Base-by-base conservation (phyloP, 1,139 yeast species). In the Suhomyces panamericanus region DNA sequence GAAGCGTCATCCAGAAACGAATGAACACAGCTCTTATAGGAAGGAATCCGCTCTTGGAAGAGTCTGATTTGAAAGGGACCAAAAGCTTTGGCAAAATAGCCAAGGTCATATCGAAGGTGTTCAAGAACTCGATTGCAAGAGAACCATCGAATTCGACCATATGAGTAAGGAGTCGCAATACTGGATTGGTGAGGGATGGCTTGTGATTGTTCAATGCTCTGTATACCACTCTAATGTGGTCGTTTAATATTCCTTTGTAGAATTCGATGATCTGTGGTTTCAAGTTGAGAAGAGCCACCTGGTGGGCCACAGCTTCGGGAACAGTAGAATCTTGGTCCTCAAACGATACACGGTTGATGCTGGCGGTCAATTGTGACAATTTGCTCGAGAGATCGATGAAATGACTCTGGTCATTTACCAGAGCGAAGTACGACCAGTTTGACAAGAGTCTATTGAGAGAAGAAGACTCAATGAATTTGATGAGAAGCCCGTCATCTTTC, bases 61-160 rank as follows among this genome's bases (percentile, higher is more conserved):
- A 49, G 49, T 80, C 80, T 30, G 69, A 54, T 63, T 77, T 76
- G 8, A 78, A 63, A 10, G 87, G 85, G 4, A 73, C 67, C 38
- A 87, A 63, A 8, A 90, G 63, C 56, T 81, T 85, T 1, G 88
- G 83, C 26, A 89, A 67, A 3, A 76, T 73, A 20, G 83, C 72
- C 33, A 85, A 65, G 6, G 83, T 69, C 44, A 89, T 70, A 64
- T 91, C 96, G 58, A 91, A 85, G 28, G 75, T 63, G 27, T 84
- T 79, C 38, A 83, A 61, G 32, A 90, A 75, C 17, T 80, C 83
- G 44, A 80, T 84, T 1, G 81, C 66, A 41, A 78, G 61, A 2
- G 70, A 60, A 0, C 85, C 82, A 22, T 51, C 55, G 56, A 73
- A 85, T 1, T 61, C 54, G 12, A 81, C 70, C 26, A 87, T 69